phyloP scores from a whole-genome alignment of 805 yeast species.

The Metschnikowia henanensis region DNA sequence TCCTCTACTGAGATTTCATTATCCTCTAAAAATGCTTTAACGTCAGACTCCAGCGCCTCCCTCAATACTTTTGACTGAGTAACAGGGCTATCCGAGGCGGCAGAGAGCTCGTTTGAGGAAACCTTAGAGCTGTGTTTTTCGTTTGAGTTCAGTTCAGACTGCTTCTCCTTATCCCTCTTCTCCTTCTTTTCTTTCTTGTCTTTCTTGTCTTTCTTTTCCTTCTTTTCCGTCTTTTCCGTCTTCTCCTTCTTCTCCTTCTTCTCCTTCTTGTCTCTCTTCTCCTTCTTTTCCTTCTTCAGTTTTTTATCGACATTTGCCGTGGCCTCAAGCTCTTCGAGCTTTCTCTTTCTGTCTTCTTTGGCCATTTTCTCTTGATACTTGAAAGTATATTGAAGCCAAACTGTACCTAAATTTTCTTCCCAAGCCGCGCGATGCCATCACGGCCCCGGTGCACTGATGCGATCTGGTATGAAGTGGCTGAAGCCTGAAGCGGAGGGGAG shows the following conservation, averaged over 20 bases:
- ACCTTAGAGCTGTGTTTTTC: not conserved
- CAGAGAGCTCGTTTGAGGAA: not conserved
- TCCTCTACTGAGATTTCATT: constrained; percentile 85
- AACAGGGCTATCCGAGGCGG: constrained; percentile 23
- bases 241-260: constrained; percentile 19
- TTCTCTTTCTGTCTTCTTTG: constrained; percentile 31
- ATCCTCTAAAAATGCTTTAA: constrained; percentile 59
- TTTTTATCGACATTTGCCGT: constrained; percentile 31
- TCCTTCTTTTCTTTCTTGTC: constrained; percentile 35
- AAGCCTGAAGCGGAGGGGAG: too few species aligned
- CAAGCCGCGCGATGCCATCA: constrained; percentile 16
- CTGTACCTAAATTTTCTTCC: constrained; percentile 7
- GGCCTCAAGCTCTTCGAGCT: constrained; percentile 26
- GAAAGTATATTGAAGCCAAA: not conserved
- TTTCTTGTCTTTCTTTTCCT: constrained; percentile 22
- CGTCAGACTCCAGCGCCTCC: constrained; percentile 49
- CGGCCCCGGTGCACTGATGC: constrained; percentile 10
- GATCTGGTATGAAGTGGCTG: not conserved
- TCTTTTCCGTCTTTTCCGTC: constrained; percentile 26
- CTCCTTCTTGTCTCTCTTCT: constrained; percentile 17
- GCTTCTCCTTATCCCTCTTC: constrained; percentile 30
- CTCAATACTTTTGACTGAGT: constrained; percentile 41
- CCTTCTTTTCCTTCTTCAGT: constrained; percentile 32
- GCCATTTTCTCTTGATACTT: constrained; percentile 13
- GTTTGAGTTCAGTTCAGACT: constrained; percentile 6